Evolutionary conservation across 371 early-diverging fungal genomes (phyloP).

Genomic region (Paraphysoderma sedebokerense): DNA sequence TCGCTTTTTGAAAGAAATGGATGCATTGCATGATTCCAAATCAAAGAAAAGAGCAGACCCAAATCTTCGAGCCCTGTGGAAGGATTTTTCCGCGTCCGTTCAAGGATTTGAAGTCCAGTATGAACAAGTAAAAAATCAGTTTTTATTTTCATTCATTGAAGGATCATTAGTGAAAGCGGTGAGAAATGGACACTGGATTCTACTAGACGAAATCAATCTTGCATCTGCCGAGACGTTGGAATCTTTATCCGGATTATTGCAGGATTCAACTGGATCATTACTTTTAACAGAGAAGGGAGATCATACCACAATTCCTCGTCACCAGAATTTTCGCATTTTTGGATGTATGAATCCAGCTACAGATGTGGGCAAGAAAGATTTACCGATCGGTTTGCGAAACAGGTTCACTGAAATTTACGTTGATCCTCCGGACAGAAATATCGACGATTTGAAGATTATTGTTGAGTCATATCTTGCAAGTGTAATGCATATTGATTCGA

Average conservation of each 20-base stretch:
- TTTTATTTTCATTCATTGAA: slow-evolving; percentile 88
- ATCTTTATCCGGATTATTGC: slow-evolving; percentile 74
- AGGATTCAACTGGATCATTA: slow-evolving; percentile 59
- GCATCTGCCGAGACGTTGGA: slow-evolving; percentile 90
- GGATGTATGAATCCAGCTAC: slow-evolving; percentile 99
- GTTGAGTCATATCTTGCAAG: slow-evolving; percentile 49
- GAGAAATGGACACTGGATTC: slow-evolving; percentile 84
- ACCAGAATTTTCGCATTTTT: slow-evolving; percentile 92
- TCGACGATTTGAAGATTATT: slow-evolving; percentile 66
- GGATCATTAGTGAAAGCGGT: slow-evolving; percentile 87
- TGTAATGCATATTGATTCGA: slow-evolving; percentile 38
- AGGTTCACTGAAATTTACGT: slow-evolving; percentile 92
- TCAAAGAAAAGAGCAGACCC: no score
- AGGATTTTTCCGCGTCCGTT: slow-evolving; percentile 10
- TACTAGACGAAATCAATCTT: slow-evolving; percentile 98
- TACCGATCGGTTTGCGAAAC: slow-evolving; percentile 78
- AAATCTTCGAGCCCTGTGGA: slow-evolving; percentile 1
- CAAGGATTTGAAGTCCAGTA: slow-evolving; percentile 49
- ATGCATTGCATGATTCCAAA: slow-evolving; percentile 2
- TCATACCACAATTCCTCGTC: slow-evolving; percentile 64
- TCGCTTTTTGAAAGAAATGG: slow-evolving; percentile 19
- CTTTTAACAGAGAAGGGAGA: slow-evolving; percentile 85
- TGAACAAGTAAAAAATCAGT: slow-evolving; percentile 51
- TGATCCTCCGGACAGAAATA: slow-evolving; percentile 63
- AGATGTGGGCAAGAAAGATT: slow-evolving; percentile 94